Percentiles rank a stretch among this genome's conserved stretches.
Evolutionary conservation across 2,329 filamentous ascomycete species (phyloP).

Genomic region (Alternaria hordeiaustralica): DNA sequence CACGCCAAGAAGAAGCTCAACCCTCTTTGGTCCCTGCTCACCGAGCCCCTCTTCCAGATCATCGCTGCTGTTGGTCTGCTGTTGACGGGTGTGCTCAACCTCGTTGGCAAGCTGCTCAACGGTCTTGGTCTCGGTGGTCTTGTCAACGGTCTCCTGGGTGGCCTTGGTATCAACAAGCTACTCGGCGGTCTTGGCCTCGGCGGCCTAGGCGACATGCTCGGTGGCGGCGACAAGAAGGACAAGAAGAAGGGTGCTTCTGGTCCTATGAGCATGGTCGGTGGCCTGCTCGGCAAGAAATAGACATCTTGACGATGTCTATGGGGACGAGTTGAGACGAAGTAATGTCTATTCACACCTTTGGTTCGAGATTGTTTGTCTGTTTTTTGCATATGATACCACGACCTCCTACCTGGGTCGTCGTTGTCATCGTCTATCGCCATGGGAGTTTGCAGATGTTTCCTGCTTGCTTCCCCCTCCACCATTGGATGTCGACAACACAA

Average conservation of each 20-base stretch:
- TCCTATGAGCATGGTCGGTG: constrained; percentile 56
- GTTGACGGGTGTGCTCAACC: constrained; percentile 79
- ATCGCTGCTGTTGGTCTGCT: constrained; percentile 85
- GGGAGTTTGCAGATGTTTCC: not conserved
- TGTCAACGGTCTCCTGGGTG: constrained; percentile 78
- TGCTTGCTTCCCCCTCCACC: not conserved
- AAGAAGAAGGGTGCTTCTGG: constrained; percentile 49
- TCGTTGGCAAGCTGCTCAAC: constrained; percentile 81
- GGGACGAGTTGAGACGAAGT: constrained; percentile 15
- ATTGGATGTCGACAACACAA: not conserved
- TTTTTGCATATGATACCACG: constrained; percentile 28
- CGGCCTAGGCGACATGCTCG: constrained; percentile 56
- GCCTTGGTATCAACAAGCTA: constrained; percentile 76
- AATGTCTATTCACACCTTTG: constrained; percentile 17
- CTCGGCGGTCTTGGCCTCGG: constrained; percentile 74
- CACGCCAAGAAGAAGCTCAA: constrained; percentile 95
- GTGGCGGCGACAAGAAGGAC: constrained; percentile 63
- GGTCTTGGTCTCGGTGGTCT: constrained; percentile 83
- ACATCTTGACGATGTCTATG: constrained; percentile 2
- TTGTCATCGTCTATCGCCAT: not conserved
- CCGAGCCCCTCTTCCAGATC: constrained; percentile 90
- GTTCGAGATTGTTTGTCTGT: constrained; percentile 10
- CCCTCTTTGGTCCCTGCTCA: constrained; percentile 82
- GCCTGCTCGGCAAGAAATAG: constrained; percentile 53
- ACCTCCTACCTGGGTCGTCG: not conserved